Percentiles rank a stretch among this genome's conserved stretches.
Conservation (phyloP, 129 eudicot species). For the Deinandra increscens region DNA sequence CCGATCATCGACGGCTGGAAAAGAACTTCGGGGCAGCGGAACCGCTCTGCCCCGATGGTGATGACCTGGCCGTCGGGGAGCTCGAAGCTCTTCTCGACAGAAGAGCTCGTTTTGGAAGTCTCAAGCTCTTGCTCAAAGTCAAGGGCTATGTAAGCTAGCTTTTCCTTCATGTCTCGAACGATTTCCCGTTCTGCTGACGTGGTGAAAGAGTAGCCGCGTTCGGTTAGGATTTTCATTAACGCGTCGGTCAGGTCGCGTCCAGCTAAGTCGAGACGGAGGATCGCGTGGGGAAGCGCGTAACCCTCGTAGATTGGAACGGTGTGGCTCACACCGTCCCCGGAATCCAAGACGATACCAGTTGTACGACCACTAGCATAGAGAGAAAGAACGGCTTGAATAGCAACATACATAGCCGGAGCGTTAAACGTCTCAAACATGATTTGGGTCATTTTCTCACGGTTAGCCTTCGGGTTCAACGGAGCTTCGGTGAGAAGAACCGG, state of each 20-base stretch:
- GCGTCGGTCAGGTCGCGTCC: conserved; percentile 20
- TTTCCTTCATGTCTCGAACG: conserved; percentile 12
- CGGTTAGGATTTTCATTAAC: conserved; percentile 15
- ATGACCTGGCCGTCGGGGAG: conserved; percentile 16
- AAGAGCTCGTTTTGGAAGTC: conserved; percentile 15
- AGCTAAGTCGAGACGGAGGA: conserved; percentile 21
- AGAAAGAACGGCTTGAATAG: conserved; percentile 11
- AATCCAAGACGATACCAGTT: conserved; percentile 5
- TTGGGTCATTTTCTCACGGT: conserved; percentile 14
- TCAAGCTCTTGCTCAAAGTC: conserved; percentile 18
- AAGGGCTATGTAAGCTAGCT: conserved; percentile 14
- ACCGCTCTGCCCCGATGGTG: conserved; percentile 20
- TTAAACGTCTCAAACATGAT: conserved; percentile 17
- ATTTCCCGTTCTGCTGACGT: conserved; percentile 17
- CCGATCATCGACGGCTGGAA: conserved; percentile 67
- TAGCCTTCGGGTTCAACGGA: conserved; percentile 14
- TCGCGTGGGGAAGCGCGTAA: conserved; percentile 11
- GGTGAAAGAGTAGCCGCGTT: conserved; percentile 17
- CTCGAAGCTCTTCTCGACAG: conserved; percentile 9
- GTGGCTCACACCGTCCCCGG: conserved; percentile 13
- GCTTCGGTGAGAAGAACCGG: conserved; percentile 19
- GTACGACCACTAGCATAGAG: conserved; percentile 18
- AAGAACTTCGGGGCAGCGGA: conserved; percentile 12
- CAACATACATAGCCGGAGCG: conserved; percentile 17
- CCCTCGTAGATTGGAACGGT: conserved; percentile 1